A percentile compares a stretch with the other conserved stretches of the same genome.
Evolutionary conservation across 2,329 filamentous ascomycete genomes (phyloP).

Genomic region (Trichothecium sympodiale): DNA sequence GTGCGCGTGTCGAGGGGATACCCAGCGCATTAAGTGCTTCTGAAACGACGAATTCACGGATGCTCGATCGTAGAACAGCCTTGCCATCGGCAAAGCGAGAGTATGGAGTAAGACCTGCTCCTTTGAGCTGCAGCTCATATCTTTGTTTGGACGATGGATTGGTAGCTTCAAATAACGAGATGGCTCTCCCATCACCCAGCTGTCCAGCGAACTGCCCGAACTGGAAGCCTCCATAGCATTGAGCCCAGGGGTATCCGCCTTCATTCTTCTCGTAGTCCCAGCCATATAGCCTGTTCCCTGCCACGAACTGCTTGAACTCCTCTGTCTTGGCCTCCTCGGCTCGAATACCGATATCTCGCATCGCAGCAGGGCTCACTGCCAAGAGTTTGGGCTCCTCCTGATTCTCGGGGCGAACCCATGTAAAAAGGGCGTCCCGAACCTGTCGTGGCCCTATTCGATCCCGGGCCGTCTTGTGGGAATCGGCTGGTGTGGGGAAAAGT

Average conservation of each 20-base stretch:
- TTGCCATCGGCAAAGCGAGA: conserved; percentile 94
- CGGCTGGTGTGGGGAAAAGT: conserved; percentile 66
- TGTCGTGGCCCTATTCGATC: conserved; percentile 67
- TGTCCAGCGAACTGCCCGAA: conserved; percentile 91
- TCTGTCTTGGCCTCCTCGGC: conserved; percentile 56
- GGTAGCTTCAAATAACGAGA: conserved; percentile 83
- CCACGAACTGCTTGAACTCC: conserved; percentile 66
- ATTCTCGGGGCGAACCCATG: conserved; percentile 75
- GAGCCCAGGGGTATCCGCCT: conserved; percentile 90
- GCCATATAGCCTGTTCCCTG: conserved; percentile 74
- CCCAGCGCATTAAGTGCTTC: conserved; percentile 77
- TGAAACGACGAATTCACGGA: conserved; percentile 87
- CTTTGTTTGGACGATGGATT: conserved; percentile 60
- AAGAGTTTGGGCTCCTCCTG: conserved; percentile 67
- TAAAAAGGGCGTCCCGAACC: conserved; percentile 78
- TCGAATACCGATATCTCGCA: conserved; percentile 70
- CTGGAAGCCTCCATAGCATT: conserved; percentile 84
- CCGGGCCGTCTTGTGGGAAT: conserved; percentile 72
- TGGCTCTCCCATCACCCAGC: conserved; percentile 86
- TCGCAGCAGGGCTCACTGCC: conserved; percentile 65
- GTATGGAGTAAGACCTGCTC: conserved; percentile 87
- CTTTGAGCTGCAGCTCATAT: conserved; percentile 91
- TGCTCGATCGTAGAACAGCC: conserved; percentile 83
- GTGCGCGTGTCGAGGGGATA: conserved; percentile 77
- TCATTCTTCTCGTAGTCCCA: conserved; percentile 55